Evolutionary conservation across 805 yeast species (phyloP).

Genomic region (Cyberlindnera euphorbiiphila): DNA sequence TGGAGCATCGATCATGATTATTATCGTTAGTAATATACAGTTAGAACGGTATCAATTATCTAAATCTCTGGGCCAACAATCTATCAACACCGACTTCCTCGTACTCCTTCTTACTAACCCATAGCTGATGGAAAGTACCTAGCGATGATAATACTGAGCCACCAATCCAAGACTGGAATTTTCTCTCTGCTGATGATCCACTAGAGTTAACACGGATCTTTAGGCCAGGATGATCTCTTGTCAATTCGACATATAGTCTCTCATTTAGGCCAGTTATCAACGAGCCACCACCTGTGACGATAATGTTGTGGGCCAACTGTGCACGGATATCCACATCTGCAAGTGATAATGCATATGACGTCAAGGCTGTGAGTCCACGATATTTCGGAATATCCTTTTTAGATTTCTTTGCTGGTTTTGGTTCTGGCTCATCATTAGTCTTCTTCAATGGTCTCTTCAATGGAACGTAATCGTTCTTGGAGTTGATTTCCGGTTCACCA

Average conservation of each 20-base stretch:
- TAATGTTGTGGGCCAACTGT: conserved; percentile 82
- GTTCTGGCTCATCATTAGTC: conserved; percentile 31
- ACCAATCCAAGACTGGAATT: conserved; percentile 85
- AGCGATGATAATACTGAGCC: conserved; percentile 83
- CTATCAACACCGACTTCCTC: conserved; percentile 86
- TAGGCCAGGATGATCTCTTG: conserved; percentile 71
- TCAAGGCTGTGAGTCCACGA: conserved; percentile 57
- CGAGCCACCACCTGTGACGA: conserved; percentile 81
- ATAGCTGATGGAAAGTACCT: conserved; percentile 92
- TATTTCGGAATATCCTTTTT: conserved; percentile 24
- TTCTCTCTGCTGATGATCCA: conserved; percentile 74
- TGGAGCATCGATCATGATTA: background rate
- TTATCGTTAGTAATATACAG: too few relatives aligned
- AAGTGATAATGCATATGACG: conserved; percentile 49
- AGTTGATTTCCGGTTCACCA: conserved; percentile 45
- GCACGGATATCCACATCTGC: conserved; percentile 83
- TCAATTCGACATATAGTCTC: conserved; percentile 66
- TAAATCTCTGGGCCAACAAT: conserved; percentile 74
- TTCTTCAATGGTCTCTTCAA: conserved; percentile 50
- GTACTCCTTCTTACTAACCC: conserved; percentile 86
- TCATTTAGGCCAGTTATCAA: conserved; percentile 79
- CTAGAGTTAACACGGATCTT: conserved; percentile 80
- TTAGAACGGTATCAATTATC: conserved; percentile 38
- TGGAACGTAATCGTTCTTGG: conserved; percentile 68
- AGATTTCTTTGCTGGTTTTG: conserved; percentile 28